These are phyloP conservation scores for Penicillium capsulatum DNA, from an alignment of 2,329 filamentous ascomycete species.

Conservation along the genomic window DNA sequence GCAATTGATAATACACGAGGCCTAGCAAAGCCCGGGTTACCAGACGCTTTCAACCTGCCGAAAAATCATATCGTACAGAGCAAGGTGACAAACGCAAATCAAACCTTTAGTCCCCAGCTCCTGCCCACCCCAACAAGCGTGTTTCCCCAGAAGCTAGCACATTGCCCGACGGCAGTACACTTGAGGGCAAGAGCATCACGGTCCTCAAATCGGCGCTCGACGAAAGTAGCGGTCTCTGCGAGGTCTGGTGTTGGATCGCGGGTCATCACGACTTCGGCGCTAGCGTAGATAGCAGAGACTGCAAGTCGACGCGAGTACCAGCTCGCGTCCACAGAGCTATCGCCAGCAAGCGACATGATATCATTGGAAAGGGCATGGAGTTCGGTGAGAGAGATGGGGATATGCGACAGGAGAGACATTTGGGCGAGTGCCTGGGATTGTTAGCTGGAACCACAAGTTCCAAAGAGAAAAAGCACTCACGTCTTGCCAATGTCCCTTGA, in stretches of 20 bases:
- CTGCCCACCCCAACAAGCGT: constrained; percentile 76
- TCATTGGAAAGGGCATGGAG: constrained; percentile 82
- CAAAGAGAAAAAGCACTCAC: constrained; percentile 47
- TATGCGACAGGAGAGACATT: constrained; percentile 79
- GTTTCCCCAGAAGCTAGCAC: constrained; percentile 74
- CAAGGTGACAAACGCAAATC: no score
- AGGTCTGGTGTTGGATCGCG: constrained; percentile 74
- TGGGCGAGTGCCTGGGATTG: constrained; percentile 70
- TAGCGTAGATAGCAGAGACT: constrained; percentile 65
- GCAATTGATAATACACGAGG: no score
- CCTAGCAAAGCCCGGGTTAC: no score
- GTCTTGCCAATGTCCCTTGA: constrained; percentile 82
- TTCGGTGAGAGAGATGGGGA: constrained; percentile 71
- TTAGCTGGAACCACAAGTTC: constrained; percentile 8
- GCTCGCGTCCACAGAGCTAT: constrained; percentile 71
- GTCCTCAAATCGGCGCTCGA: constrained; percentile 71
- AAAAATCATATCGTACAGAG: no score
- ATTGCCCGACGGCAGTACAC: constrained; percentile 64
- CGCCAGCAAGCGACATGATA: constrained; percentile 82
- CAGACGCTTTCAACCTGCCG: no score
- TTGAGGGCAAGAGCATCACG: constrained; percentile 59
- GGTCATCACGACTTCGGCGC: constrained; percentile 89
- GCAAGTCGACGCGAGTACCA: constrained; percentile 78
- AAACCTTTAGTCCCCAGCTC: constrained; percentile 83
- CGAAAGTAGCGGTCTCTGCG: constrained; percentile 71